phyloP scores from a whole-genome alignment of 768 basidiomycete genomes.

The Pisolithus albus region DNA sequence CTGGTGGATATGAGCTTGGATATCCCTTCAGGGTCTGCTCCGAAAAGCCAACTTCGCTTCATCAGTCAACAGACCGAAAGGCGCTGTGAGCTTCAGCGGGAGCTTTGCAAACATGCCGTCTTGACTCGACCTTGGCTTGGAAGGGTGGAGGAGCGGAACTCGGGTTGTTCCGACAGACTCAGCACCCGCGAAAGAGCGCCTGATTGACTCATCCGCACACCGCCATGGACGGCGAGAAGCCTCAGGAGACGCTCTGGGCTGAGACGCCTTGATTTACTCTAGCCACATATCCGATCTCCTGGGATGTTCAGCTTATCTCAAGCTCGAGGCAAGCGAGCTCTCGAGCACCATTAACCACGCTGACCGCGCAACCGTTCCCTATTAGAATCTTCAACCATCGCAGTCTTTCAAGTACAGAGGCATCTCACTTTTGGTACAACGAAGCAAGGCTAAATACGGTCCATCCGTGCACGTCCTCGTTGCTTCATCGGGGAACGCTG shows the following conservation, averaged over 20 bases:
- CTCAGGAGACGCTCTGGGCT: slow-evolving; percentile 36
- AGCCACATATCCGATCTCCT: slow-evolving; percentile 46
- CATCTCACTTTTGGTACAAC: slow-evolving; percentile 54
- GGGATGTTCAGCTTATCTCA: slow-evolving; percentile 54
- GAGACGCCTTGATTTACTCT: slow-evolving; percentile 61
- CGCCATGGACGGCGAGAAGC: slow-evolving; percentile 4
- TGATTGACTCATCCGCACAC: neutral
- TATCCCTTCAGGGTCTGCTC: slow-evolving; percentile 73
- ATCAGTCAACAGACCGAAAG: slow-evolving; percentile 75
- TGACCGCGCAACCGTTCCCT: slow-evolving; percentile 2
- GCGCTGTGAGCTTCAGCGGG: slow-evolving; percentile 65
- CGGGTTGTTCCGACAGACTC: too few relatives aligned
- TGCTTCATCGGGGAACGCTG: slow-evolving; percentile 81
- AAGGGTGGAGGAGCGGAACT: too few relatives aligned
- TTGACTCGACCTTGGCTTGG: too few relatives aligned
- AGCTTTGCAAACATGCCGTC: slow-evolving; percentile 58
- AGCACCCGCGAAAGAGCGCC: too few relatives aligned
- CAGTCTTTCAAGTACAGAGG: slow-evolving; percentile 77
- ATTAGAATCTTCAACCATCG: slow-evolving; percentile 62
- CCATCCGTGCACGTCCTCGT: slow-evolving; percentile 53
- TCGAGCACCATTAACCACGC: neutral
- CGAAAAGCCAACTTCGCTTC: slow-evolving; percentile 88
- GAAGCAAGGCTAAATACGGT: slow-evolving; percentile 45
- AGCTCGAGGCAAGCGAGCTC: slow-evolving; percentile 62
- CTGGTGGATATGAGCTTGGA: slow-evolving; percentile 65